Evolutionary conservation across 306 rosid genomes (phyloP).

Genomic region (Malus domestica): DNA sequence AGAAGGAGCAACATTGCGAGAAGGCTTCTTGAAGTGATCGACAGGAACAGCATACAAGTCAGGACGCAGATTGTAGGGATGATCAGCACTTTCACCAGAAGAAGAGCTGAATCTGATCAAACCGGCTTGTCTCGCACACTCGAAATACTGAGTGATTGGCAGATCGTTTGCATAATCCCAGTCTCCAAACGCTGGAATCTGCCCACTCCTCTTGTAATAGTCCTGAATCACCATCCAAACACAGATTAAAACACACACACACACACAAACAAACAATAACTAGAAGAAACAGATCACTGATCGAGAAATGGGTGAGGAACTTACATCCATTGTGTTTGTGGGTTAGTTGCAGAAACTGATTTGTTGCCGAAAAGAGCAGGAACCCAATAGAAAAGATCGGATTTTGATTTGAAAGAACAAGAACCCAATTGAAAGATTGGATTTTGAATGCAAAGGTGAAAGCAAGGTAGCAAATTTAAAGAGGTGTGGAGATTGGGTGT

Average conservation of each 20-base stretch:
- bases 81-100: slow-evolving; percentile 47
- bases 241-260: neutral
- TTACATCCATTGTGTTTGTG: slow-evolving; percentile 18
- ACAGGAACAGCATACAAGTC: slow-evolving; percentile 45
- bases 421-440: neutral
- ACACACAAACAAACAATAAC: neutral
- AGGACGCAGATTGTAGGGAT: slow-evolving; percentile 18
- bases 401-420: neutral
- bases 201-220: slow-evolving; percentile 53
- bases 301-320: neutral
- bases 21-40: slow-evolving; percentile 36
- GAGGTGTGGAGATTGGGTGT: neutral
- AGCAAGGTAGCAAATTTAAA: neutral
- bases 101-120: slow-evolving; percentile 75
- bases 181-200: slow-evolving; percentile 85
- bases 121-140: slow-evolving; percentile 77
- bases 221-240: slow-evolving; percentile 4
- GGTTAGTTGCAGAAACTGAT: neutral
- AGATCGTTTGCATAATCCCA: slow-evolving; percentile 78
- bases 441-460: neutral
- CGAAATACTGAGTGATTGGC: slow-evolving; percentile 92
- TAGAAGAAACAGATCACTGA: neutral
- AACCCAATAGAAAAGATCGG: neutral
- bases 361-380: neutral
- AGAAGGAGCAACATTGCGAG: slow-evolving; percentile 11